Base-by-base conservation (phyloP, 208 protist species). In the Trypanosoma conorhini region DNA sequence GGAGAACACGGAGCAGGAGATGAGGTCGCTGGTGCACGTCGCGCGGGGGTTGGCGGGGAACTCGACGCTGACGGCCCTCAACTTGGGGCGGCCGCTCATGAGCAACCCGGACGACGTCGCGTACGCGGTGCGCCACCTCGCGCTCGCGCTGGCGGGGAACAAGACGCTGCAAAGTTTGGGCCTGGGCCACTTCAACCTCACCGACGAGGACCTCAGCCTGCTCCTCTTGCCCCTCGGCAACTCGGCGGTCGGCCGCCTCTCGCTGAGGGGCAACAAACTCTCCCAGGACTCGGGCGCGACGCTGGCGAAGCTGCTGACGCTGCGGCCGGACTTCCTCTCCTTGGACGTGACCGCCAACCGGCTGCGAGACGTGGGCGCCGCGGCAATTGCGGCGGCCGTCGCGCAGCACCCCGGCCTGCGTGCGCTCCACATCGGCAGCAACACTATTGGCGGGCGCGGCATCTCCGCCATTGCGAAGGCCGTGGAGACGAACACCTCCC, bases 341-440 rank as follows among this genome's bases (percentile, higher is more conserved):
- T 69, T 95, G 26, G 85, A 92, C 72, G 57, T 91, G 15, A 88
- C 78, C 22, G 74, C 62, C 33, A 95, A 95, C 64, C 77, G 86
- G 3, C 55, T 95, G 30, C 59, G 89, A 3, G 85, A 92, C 61
- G 78, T 77, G 22, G 89, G 89, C 15, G 85, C 82, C 5, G 26
- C 52, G 22, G 70, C 62, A 5, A 66, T 95, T 3, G 82, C 87
- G 15, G 38, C 33, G 30, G 70, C 72, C 10, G 56, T 95, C 9
- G 61, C 67, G 42, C 59, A 42, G 12, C 89, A 95, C 74, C 75
- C 70, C 0, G 52, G 69, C 8, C 68, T 95, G 26, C 55, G 64
- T 38, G 68, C 48, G 9, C 77, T 95, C 15, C 51, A 55, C 28
- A 21, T 92, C 10, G 68, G 69, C 30, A 86, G 67, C 72, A 90